Conservation (phyloP, 805 yeast species). For the Scheffersomyces lignosus region DNA sequence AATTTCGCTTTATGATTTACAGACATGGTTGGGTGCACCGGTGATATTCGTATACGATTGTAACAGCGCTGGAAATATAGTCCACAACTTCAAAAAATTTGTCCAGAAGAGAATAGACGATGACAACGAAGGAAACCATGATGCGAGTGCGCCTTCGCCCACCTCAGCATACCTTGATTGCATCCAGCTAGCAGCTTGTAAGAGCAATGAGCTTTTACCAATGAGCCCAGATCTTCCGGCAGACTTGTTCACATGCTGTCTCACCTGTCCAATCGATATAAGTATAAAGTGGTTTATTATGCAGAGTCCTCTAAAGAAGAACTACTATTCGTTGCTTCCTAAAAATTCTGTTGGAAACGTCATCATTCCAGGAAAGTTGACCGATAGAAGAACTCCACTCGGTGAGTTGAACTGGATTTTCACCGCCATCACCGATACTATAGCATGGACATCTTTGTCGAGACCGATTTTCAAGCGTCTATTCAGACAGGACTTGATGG, state of each 20-base stretch:
- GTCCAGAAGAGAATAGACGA: constrained; percentile 88
- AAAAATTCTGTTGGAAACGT: constrained; percentile 54
- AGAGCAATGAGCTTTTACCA: constrained; percentile 80
- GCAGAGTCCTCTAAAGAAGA: constrained; percentile 67
- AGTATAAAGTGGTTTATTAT: constrained; percentile 89
- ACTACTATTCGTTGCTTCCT: constrained; percentile 48
- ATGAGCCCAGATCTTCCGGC: constrained; percentile 96
- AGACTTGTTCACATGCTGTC: constrained; percentile 91
- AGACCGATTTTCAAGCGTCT: constrained; percentile 84
- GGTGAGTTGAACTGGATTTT: constrained; percentile 98
- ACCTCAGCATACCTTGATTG: constrained; percentile 76
- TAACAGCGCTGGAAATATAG: constrained; percentile 90
- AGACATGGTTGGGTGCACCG: constrained; percentile 98
- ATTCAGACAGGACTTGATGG: constrained; percentile 94
- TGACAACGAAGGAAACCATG: constrained; percentile 65
- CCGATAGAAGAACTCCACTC: constrained; percentile 91
- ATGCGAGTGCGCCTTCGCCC: constrained; percentile 56
- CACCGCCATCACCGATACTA: constrained; percentile 96
- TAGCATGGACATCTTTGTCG: constrained; percentile 93
- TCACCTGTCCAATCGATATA: constrained; percentile 93
- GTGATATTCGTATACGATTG: constrained; percentile 94
- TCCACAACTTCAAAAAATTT: constrained; percentile 83
- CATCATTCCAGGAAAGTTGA: constrained; percentile 82
- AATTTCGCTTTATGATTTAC: constrained; percentile 89
- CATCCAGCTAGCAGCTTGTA: constrained; percentile 91